Conservation (phyloP, 2,329 filamentous ascomycete genomes). For the Cladosporium velox region DNA sequence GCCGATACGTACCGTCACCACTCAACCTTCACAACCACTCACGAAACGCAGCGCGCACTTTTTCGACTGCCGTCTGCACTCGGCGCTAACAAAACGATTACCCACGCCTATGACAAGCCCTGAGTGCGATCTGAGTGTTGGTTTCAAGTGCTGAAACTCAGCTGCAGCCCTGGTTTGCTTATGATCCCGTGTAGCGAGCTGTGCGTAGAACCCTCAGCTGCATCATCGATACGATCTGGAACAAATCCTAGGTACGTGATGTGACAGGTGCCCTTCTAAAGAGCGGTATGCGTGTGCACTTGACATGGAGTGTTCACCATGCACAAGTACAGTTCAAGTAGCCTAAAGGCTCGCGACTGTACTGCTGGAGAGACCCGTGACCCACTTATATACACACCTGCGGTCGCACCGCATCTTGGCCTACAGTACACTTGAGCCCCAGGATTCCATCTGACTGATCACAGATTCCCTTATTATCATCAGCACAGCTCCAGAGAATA, state of each 20-base stretch:
- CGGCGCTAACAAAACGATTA: constrained; percentile 10
- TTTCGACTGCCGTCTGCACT: not conserved
- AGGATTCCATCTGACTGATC: not conserved
- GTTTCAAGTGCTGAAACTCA: constrained; percentile 14
- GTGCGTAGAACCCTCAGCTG: not conserved
- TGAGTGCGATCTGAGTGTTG: constrained; percentile 8
- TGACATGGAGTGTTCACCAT: not conserved
- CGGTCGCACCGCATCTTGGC: not conserved
- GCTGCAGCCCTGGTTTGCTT: not conserved
- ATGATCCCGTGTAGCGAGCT: constrained; percentile 6
- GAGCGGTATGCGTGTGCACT: constrained; percentile 9
- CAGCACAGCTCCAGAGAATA: not conserved
- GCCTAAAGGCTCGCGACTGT: not conserved
- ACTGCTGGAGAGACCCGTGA: not conserved
- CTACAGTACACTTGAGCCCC: not conserved
- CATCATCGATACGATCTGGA: constrained; percentile 1
- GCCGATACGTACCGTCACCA: constrained; percentile 8
- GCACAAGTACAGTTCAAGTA: not conserved
- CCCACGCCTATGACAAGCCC: not conserved
- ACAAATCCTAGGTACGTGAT: constrained; percentile 10
- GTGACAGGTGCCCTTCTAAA: not conserved
- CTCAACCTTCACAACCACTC: constrained; percentile 4
- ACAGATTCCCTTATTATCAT: not conserved
- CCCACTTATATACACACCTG: not conserved
- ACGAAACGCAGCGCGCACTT: not conserved